phyloP scores from a whole-genome alignment of 768 basidiomycete species.

The Phallus indusiatus region DNA sequence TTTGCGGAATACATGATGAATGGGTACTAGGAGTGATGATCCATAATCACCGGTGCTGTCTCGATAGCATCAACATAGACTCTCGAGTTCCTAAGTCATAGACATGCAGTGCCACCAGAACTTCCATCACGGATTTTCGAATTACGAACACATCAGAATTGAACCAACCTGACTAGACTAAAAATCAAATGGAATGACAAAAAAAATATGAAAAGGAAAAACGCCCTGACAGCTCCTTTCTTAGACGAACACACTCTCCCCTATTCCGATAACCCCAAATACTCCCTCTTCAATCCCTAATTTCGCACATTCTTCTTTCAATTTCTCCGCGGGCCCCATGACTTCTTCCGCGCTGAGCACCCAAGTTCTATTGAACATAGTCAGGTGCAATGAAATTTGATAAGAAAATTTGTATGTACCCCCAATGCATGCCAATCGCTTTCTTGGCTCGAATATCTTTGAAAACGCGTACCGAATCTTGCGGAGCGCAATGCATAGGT shows the following conservation, averaged over 20 bases:
- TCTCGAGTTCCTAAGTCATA: no score
- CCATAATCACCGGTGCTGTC: no score
- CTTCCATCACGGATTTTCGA: no score
- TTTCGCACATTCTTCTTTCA: slow-evolving; percentile 43
- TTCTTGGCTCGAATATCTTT: slow-evolving; percentile 49
- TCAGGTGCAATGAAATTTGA: neutral
- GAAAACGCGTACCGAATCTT: slow-evolving; percentile 61
- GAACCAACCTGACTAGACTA: no score
- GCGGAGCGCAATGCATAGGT: slow-evolving; percentile 54
- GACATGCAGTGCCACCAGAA: no score
- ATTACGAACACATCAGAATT: no score
- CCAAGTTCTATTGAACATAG: slow-evolving; percentile 35
- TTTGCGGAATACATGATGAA: no score
- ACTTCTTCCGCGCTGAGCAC: slow-evolving; percentile 43
- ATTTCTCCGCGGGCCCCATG: slow-evolving; percentile 46
- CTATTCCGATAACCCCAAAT: slow-evolving; percentile 50
- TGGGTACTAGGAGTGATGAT: no score
- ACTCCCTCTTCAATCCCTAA: slow-evolving; percentile 38
- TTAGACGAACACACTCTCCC: slow-evolving; percentile 38
- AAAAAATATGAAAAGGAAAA: no score
- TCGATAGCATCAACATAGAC: no score
- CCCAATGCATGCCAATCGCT: slow-evolving; percentile 67
- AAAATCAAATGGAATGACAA: no score
- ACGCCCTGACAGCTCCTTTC: no score
- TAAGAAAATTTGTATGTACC: slow-evolving; percentile 24